Conservation (phyloP, 441 rosid genomes). For the Mallotus repandus region DNA sequence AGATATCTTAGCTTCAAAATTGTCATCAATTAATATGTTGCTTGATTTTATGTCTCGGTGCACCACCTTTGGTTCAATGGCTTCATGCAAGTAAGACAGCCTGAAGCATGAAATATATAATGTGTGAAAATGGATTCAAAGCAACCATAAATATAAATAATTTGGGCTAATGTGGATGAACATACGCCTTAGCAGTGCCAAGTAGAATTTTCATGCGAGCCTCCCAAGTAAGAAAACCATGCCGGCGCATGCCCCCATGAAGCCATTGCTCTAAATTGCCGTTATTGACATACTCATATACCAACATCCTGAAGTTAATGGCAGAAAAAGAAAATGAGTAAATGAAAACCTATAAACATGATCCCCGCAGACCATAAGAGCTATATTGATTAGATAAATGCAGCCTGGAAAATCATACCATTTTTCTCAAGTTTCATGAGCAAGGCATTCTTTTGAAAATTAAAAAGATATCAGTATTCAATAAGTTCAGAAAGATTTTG, state of each 20-base stretch:
- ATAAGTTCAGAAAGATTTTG: not conserved
- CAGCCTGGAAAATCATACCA: not conserved
- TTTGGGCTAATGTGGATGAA: slow-evolving; percentile 18
- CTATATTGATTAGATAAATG: not conserved
- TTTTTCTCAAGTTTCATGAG: not conserved
- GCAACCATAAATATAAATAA: slow-evolving; percentile 7
- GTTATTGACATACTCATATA: slow-evolving; percentile 90
- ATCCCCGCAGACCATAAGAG: not conserved
- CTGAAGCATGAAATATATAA: slow-evolving; percentile 35
- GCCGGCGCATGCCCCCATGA: slow-evolving; percentile 82
- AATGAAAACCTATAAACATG: not conserved
- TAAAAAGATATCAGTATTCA: not conserved
- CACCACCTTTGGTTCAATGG: slow-evolving; percentile 97
- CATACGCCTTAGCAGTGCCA: slow-evolving; percentile 97
- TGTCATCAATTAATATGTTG: slow-evolving; percentile 82
- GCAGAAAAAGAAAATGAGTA: slow-evolving; percentile 7
- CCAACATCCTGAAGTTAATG: slow-evolving; percentile 58
- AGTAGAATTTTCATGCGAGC: slow-evolving; percentile 79
- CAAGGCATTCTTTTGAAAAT: not conserved
- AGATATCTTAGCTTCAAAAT: slow-evolving; percentile 84
- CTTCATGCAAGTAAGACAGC: slow-evolving; percentile 91
- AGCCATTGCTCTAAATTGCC: slow-evolving; percentile 98
- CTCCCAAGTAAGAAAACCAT: slow-evolving; percentile 89
- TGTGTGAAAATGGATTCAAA: slow-evolving; percentile 15
- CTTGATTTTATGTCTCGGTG: slow-evolving; percentile 97